Percentiles rank a stretch among this genome's conserved stretches.
These are phyloP conservation scores for Coniochaeta hoffmannii DNA, from an alignment of 2,329 filamentous ascomycete genomes.

Conservation along the genomic window DNA sequence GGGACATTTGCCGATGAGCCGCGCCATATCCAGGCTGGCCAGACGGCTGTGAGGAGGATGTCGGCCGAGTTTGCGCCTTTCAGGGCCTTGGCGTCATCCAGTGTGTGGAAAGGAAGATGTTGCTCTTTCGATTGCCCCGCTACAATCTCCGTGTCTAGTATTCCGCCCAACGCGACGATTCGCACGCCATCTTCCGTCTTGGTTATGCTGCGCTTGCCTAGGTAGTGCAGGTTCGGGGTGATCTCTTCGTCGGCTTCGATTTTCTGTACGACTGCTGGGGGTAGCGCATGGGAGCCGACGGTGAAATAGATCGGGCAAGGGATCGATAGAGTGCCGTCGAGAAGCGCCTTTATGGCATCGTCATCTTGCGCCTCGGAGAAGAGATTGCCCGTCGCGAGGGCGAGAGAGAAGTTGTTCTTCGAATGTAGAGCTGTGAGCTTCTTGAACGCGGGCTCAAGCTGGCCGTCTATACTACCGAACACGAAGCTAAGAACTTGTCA, in stretches of 20 bases:
- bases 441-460: conserved; percentile 65
- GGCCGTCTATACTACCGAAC: conserved; percentile 74
- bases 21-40: conserved; percentile 67
- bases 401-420: conserved; percentile 84
- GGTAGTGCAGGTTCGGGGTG: conserved; percentile 83
- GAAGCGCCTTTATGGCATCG: conserved; percentile 52
- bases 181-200: conserved; percentile 86
- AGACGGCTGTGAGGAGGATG: conserved; percentile 79
- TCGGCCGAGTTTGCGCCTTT: conserved; percentile 73
- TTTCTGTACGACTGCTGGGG: conserved; percentile 61
- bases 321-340: conserved; percentile 65
- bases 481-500: conserved; percentile 52
- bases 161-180: conserved; percentile 80
- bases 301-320: conserved; percentile 89
- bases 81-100: conserved; percentile 67
- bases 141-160: conserved; percentile 53
- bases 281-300: conserved; percentile 66
- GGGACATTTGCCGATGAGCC: conserved; percentile 56
- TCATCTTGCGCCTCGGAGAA: conserved; percentile 59
- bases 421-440: conserved; percentile 75
- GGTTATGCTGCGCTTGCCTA: conserved; percentile 78
- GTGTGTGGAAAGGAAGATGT: conserved; percentile 69
- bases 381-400: conserved; percentile 76
- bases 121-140: conserved; percentile 62
- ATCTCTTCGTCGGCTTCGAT: conserved; percentile 68